Percentiles rank a stretch among this genome's conserved stretches.
phyloP scores from a whole-genome alignment of 2,329 filamentous ascomycete species.

The Orbilia javanica region DNA sequence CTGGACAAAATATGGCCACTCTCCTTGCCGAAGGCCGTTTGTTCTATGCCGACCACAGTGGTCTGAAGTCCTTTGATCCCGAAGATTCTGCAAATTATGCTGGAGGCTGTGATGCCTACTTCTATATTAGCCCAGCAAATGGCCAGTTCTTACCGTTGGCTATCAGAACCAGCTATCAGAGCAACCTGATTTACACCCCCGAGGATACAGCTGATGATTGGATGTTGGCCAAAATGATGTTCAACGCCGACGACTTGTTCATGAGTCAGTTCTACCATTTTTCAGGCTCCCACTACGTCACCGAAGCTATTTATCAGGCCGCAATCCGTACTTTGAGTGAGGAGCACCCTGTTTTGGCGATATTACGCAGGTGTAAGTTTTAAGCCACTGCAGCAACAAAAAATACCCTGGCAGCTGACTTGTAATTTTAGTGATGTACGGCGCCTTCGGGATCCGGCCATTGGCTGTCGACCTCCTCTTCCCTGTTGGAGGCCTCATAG shows the following conservation, averaged over 20 bases:
- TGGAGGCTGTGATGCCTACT: conserved; percentile 68
- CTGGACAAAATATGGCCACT: conserved; percentile 63
- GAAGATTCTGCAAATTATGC: conserved; percentile 63
- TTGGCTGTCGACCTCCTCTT: conserved; percentile 63
- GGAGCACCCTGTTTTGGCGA: conserved; percentile 67
- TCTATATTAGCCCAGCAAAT: conserved; percentile 64
- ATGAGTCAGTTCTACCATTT: conserved; percentile 67
- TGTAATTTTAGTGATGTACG: conserved; percentile 62
- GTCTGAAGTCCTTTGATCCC: conserved; percentile 63
- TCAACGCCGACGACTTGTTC: conserved; percentile 67
- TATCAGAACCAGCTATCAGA: conserved; percentile 67
- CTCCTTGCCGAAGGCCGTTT: conserved; percentile 65
- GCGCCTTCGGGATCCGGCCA: conserved; percentile 63
- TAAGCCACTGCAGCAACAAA: not conserved
- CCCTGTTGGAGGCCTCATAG: conserved; percentile 62
- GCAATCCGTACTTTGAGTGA: conserved; percentile 68
- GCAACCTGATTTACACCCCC: conserved; percentile 68
- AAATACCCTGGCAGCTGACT: not conserved
- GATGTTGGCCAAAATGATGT: conserved; percentile 67
- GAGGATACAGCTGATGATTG: conserved; percentile 67
- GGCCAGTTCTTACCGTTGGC: conserved; percentile 68
- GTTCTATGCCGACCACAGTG: conserved; percentile 67
- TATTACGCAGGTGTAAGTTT: conserved; percentile 65
- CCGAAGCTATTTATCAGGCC: conserved; percentile 67
- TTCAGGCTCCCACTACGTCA: conserved; percentile 66